A percentile compares a stretch with the other conserved stretches of the same genome.
Evolutionary conservation across 192 early-diverging fungal species (phyloP).

Genomic region (Coemansia javaensis): DNA sequence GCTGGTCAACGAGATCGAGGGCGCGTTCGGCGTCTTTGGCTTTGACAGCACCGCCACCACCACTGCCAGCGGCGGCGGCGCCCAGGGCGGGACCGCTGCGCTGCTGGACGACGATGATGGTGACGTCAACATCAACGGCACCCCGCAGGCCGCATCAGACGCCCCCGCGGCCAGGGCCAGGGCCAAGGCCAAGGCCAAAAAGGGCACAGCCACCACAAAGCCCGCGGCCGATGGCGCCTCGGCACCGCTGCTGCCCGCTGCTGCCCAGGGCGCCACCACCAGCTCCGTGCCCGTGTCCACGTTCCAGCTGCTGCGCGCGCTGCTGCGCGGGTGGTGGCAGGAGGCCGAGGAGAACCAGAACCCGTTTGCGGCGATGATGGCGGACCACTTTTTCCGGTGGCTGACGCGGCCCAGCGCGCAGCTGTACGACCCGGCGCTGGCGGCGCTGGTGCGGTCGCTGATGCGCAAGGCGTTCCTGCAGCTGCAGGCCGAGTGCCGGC

Average conservation of each 20-base stretch:
- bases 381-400: conserved; percentile 87
- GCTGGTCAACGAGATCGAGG: conserved; percentile 77
- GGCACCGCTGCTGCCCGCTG: background rate
- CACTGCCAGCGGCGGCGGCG: conserved; percentile 3
- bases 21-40: conserved; percentile 47
- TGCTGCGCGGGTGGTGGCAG: conserved; percentile 77
- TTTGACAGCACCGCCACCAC: too few species aligned
- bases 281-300: conserved; percentile 34
- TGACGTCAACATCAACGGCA: background rate
- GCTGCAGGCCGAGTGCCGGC: conserved; percentile 72
- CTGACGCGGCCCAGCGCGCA: conserved; percentile 66
- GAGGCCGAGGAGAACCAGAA: conserved; percentile 62
- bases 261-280: conserved; percentile 14
- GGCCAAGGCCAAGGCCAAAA: conserved; percentile 1
- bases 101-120: conserved; percentile 1
- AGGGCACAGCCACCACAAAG: too few species aligned
- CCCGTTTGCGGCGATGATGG: conserved; percentile 66
- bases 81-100: background rate
- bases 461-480: conserved; percentile 90
- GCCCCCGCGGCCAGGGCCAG: background rate
- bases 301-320: conserved; percentile 69
- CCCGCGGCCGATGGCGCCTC: too few species aligned
- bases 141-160: background rate
- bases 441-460: conserved; percentile 70
- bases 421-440: conserved; percentile 82